Base-by-base conservation (phyloP, 352 stramenopile genomes). In the Elongisporangium senticosum region DNA sequence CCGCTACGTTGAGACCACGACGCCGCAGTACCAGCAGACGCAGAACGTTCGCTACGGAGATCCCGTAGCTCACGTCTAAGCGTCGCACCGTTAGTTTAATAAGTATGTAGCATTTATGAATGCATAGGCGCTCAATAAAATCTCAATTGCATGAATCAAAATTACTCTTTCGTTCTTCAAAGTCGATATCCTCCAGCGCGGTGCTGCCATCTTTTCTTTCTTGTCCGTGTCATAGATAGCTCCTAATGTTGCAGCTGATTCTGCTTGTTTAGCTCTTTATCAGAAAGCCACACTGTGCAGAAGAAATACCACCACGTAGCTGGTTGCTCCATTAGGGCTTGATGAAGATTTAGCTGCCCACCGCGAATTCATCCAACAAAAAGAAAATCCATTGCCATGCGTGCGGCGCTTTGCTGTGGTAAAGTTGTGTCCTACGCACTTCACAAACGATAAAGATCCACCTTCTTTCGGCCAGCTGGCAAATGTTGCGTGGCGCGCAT, bases 51-150 rank as follows among this genome's bases (percentile, higher is more conserved):
- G 53, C 49, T 64, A 68, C 33, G 65, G 59, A 59, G 69, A 75
- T 59, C 71, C 67, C 14, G 58, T 72, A 22, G 63, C 14, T 49
- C 67, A 72, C 56, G 67, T 75, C 48, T 75, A 74, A 67, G 14
- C 11, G 48, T 1, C 11, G 7, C 33, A 43, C 33, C 33, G 13
- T 43, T 43, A 43, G 33, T 43, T 43, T 43, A 43, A 43, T 43
- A 43, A 43, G 33, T 43, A 43, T 43, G 33, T 43, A 43, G 33
- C 33, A 28, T 39, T 14, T 39, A 39, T 39, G 28, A 39, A 39
- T 39, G 24, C 26, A 37, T 26, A 26, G 23, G 23, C 5, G 23
- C 26, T 37, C 8, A 6, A 37, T 37, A 37, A 37, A 37, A 10
- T 11, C 33, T 43, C 11, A 14, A 43, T 10, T 39, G 33, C 33